These are phyloP conservation scores for Candida qinlingensis DNA, from an alignment of 805 yeast species.

Conservation along the genomic window DNA sequence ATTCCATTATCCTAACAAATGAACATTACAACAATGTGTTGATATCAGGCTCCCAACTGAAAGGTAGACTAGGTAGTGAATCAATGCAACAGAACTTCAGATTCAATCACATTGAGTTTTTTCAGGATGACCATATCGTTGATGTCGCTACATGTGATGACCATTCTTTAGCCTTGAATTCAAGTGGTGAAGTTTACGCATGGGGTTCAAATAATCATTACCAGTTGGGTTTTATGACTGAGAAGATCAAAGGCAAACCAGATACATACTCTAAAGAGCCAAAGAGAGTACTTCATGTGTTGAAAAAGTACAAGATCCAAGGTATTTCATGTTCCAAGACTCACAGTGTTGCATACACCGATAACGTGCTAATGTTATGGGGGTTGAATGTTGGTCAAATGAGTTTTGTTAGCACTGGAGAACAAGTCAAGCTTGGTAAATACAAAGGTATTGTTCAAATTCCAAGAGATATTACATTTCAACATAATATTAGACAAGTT, in stretches of 20 bases:
- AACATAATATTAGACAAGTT: constrained; percentile 42
- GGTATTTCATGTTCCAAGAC: constrained; percentile 54
- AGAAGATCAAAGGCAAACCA: constrained; percentile 20
- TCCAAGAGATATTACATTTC: constrained; percentile 38
- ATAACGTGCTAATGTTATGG: constrained; percentile 52
- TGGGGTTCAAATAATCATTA: constrained; percentile 75
- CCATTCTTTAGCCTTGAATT: constrained; percentile 58
- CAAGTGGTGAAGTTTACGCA: constrained; percentile 49
- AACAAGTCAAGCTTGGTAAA: constrained; percentile 26
- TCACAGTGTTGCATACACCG: constrained; percentile 60
- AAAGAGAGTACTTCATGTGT: constrained; percentile 19
- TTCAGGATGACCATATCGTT: constrained; percentile 29
- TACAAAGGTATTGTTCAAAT: constrained; percentile 33
- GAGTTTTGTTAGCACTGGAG: constrained; percentile 43
- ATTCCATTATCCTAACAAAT: constrained; percentile 53
- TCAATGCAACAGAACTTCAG: constrained; percentile 36
- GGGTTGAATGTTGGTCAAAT: constrained; percentile 81
- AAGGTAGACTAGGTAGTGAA: constrained; percentile 69
- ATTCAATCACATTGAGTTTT: constrained; percentile 38
- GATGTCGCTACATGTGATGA: constrained; percentile 53
- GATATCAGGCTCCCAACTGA: constrained; percentile 60
- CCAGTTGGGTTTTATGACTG: constrained; percentile 57
- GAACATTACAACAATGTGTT: constrained; percentile 42
- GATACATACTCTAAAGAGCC: constrained; percentile 26
- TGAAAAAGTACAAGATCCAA: constrained; percentile 23